Evolutionary conservation across 495 filamentous ascomycete genomes (phyloP), one percentile per base, ranked within the genome.

Genomic region (Aspergillus affinis): DNA sequence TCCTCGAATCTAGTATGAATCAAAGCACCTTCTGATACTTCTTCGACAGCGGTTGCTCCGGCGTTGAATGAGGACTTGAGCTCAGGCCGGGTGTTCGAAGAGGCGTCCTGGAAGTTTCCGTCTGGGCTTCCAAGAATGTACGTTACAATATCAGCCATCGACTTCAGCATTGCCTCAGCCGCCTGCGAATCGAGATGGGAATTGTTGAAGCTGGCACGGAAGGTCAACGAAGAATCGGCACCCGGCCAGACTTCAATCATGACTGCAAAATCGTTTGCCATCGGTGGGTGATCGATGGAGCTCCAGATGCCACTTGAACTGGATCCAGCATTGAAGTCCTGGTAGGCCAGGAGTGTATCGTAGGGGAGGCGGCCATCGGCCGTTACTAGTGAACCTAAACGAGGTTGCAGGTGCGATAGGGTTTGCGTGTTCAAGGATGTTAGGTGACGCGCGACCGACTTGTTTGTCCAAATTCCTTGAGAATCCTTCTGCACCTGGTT

Each of bases 1-100:
- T 63, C 51, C 50, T 75, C 72, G 30, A 75, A 75, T 44, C 65
- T 61, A 7, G 61, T 55, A 3, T 75, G 72, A 13, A 70, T 30
- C 29, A 63, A 57, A 36, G 60, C 57, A 6, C 56, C 57, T 15
- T 61, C 45, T 18, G 15, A n/a, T 9, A 60, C 55, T 44, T 68
- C 63, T 26, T 59, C 15, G 21, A 54, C 49, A 41, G 32, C 10
- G 17, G 44, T 47, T 4, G 62, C 54, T 2, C 51, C 26, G 15
- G 63, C 54, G 46, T 75, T 72, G 27, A 54, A 66, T 7, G 50
- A 46, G 2, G 72, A 75, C 29, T 70, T 66, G 18, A 70, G 52
- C 4, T 60, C 57, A 9, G 44, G 5, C 3, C 26, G 30, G 0
- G 66, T 60, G 18, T 61, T 58, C 10, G 58, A 54, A 4, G 54